A percentile compares a stretch with the other conserved stretches of the same genome.
These are phyloP conservation scores for Gossypium mustelinum DNA, from an alignment of 345 rosid genomes.

Conservation along the genomic window DNA sequence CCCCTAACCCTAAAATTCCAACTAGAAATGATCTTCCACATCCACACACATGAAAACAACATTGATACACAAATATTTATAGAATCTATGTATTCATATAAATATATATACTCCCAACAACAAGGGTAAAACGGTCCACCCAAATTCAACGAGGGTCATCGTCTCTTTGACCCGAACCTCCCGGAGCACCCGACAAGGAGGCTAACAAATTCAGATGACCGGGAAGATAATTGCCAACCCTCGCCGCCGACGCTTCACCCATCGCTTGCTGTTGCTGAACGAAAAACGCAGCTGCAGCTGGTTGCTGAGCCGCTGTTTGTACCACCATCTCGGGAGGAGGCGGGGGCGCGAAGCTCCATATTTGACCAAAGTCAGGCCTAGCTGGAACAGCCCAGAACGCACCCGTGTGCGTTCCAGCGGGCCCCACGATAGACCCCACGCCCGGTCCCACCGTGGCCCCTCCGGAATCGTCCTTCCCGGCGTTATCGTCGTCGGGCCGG, in stretches of 20 bases:
- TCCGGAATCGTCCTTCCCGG: slow-evolving; percentile 30
- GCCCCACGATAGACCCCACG: slow-evolving; percentile 41
- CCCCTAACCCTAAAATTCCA: slow-evolving; percentile 32
- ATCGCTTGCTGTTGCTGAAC: slow-evolving; percentile 76
- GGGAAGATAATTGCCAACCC: slow-evolving; percentile 77
- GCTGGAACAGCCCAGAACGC: slow-evolving; percentile 92
- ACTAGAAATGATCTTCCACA: slow-evolving; percentile 36
- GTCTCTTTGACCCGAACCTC: slow-evolving; percentile 62
- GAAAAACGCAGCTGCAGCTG: slow-evolving; percentile 33
- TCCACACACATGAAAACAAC: slow-evolving; percentile 35
- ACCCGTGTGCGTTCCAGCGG: slow-evolving; percentile 32
- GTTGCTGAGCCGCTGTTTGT: slow-evolving; percentile 46
- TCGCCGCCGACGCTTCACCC: slow-evolving; percentile 94
- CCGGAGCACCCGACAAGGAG: slow-evolving; percentile 67
- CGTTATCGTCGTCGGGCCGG: slow-evolving; percentile 53
- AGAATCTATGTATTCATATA: slow-evolving; percentile 20
- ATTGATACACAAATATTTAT: slow-evolving; percentile 17
- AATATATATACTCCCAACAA: slow-evolving; percentile 15
- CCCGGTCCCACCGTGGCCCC: slow-evolving; percentile 30
- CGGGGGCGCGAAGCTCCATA: slow-evolving; percentile 76
- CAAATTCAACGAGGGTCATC: slow-evolving; percentile 50
- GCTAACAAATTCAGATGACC: slow-evolving; percentile 85
- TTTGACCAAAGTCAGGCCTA: slow-evolving; percentile 66
- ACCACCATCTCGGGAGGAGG: slow-evolving; percentile 65
- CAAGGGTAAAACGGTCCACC: slow-evolving; percentile 5